Conservation (phyloP, 1,139 yeast genomes). For the Hyphopichia khmerensis region DNA sequence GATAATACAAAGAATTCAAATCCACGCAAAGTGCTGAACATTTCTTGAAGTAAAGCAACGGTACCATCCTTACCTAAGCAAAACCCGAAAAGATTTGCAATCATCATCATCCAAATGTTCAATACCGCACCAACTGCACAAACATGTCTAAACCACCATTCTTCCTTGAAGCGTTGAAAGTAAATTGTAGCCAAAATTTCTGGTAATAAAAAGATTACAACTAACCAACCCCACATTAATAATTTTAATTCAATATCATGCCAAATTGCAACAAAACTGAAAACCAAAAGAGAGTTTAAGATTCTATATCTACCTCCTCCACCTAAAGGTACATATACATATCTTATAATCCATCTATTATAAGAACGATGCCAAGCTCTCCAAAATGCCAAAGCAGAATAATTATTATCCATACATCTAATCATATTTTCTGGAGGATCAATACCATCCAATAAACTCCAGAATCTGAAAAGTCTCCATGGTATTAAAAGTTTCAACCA, state of each 20-base stretch:
- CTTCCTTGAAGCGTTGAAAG: conserved; percentile 39
- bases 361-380: conserved; percentile 97
- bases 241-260: conserved; percentile 90
- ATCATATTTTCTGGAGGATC: conserved; percentile 99
- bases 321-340: conserved; percentile 77
- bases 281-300: conserved; percentile 79
- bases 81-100: conserved; percentile 92
- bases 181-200: conserved; percentile 66
- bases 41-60: conserved; percentile 57
- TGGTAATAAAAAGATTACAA: conserved; percentile 86
- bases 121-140: conserved; percentile 86
- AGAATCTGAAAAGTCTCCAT: conserved; percentile 91
- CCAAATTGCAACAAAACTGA: conserved; percentile 97
- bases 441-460: conserved; percentile 88
- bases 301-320: conserved; percentile 78
- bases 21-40: conserved; percentile 72
- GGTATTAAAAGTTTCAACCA: conserved; percentile 93
- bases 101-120: conserved; percentile 98
- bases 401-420: conserved; percentile 92
- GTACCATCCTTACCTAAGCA: conserved; percentile 91
- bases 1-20: conserved; percentile 63
- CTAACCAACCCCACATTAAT: conserved; percentile 93
- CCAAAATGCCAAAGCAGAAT: conserved; percentile 93
- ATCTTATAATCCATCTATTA: conserved; percentile 84
- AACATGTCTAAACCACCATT: conserved; percentile 74